phyloP scores from a whole-genome alignment of 495 filamentous ascomycete species.

The Tuber aestivum region DNA sequence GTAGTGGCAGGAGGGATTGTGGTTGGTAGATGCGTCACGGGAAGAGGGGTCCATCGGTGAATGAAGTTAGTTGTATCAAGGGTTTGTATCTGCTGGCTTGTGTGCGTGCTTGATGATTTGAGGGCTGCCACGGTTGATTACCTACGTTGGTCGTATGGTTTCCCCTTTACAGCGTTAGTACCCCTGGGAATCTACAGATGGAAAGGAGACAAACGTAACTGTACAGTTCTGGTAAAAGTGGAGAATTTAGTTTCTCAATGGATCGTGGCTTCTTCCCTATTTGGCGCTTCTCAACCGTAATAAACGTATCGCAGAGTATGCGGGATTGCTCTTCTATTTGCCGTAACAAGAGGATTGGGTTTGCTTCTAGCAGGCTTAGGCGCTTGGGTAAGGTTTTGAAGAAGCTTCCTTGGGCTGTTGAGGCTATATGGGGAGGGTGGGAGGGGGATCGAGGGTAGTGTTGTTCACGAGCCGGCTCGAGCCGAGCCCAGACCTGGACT shows the following conservation, averaged over 20 bases:
- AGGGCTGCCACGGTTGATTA: constrained; percentile 88
- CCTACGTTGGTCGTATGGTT: constrained; percentile 94
- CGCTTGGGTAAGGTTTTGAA: constrained; percentile 95
- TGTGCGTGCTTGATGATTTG: constrained; percentile 74
- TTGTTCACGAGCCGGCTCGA: too few species aligned
- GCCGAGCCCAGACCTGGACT: too few species aligned
- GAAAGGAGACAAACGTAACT: constrained; percentile 51
- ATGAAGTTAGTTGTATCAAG: constrained; percentile 70
- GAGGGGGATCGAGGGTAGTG: too few species aligned
- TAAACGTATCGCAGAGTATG: constrained; percentile 83
- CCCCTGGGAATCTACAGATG: neutral
- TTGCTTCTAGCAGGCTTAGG: constrained; percentile 80
- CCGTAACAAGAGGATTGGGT: constrained; percentile 83
- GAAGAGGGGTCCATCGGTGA: constrained; percentile 91
- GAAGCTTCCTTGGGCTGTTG: constrained; percentile 91
- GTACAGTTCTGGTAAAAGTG: constrained; percentile 74
- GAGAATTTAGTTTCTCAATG: constrained; percentile 74
- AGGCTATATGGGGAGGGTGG: constrained; percentile 59
- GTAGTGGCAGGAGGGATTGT: constrained; percentile 76
- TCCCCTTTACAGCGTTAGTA: constrained; percentile 44
- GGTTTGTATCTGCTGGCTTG: constrained; percentile 70
- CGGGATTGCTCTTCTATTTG: constrained; percentile 96
- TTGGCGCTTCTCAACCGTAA: constrained; percentile 83
- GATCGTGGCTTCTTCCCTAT: constrained; percentile 73
- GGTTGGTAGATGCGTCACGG: constrained; percentile 91